Conservation (phyloP, 2,329 filamentous ascomycete species). For the Ophiostoma fasciatum region DNA sequence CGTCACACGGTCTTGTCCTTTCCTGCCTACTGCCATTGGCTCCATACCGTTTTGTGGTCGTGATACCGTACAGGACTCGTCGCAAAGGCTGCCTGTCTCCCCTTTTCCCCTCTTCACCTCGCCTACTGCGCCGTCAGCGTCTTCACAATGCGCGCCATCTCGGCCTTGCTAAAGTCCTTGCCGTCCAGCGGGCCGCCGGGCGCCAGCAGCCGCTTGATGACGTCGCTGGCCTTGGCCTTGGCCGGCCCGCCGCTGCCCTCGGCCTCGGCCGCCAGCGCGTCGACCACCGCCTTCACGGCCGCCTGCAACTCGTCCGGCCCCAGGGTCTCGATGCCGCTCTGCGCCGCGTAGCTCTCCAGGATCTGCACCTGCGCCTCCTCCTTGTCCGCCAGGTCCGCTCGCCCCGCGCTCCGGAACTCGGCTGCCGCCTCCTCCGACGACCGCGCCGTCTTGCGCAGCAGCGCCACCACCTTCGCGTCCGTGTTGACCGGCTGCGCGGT, state of each 20-base stretch:
- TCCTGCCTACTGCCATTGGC: no score
- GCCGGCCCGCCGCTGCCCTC: constrained; percentile 9
- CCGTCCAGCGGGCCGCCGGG: constrained; percentile 40
- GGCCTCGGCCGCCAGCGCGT: constrained; percentile 21
- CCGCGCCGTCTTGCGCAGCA: constrained; percentile 50
- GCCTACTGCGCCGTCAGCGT: constrained; percentile 20
- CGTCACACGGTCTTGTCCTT: no score
- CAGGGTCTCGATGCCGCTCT: constrained; percentile 43
- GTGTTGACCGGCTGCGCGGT: constrained; percentile 53
- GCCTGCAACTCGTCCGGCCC: constrained; percentile 41
- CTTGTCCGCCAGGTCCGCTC: constrained; percentile 55
- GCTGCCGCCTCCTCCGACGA: constrained; percentile 41
- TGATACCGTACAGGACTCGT: not conserved
- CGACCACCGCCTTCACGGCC: constrained; percentile 34
- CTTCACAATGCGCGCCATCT: constrained; percentile 47
- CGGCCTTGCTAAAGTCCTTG: constrained; percentile 47
- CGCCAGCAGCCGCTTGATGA: constrained; percentile 46
- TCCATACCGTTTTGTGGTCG: no score
- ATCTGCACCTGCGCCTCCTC: constrained; percentile 52
- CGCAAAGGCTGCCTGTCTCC: no score
- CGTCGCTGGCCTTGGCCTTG: constrained; percentile 34
- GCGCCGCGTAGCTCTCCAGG: constrained; percentile 48
- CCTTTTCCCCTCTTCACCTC: no score
- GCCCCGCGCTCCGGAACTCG: constrained; percentile 49
- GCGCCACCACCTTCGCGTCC: constrained; percentile 51